Evolutionary conservation across 2,329 filamentous ascomycete species (phyloP).

Genomic region (Phymatotrichopsis omnivora): DNA sequence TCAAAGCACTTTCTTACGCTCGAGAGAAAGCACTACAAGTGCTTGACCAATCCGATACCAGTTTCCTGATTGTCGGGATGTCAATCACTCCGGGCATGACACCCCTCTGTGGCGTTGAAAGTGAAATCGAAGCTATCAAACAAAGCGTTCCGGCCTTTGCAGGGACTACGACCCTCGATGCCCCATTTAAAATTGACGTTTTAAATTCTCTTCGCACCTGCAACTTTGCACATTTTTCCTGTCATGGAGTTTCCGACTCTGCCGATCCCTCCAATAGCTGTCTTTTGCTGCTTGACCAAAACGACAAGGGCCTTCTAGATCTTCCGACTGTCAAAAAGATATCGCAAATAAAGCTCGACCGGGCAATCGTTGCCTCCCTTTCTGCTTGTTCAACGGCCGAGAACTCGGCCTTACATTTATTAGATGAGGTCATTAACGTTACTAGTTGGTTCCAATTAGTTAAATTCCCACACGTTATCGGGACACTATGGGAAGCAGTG

Average conservation of each 20-base stretch:
- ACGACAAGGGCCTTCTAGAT: background rate
- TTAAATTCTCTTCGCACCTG: too few species aligned
- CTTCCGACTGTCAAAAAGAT: constrained; percentile 6
- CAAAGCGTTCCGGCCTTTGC: too few species aligned
- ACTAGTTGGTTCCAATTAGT: constrained; percentile 35
- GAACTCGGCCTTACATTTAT: constrained; percentile 15
- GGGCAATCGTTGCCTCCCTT: constrained; percentile 13
- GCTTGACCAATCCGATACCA: too few species aligned
- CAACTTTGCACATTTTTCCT: constrained; percentile 16
- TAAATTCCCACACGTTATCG: constrained; percentile 35
- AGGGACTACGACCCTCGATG: too few species aligned
- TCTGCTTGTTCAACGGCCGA: constrained; percentile 36
- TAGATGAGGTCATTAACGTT: constrained; percentile 35
- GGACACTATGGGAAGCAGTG: constrained; percentile 33
- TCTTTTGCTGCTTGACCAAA: background rate
- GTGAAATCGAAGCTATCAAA: too few species aligned
- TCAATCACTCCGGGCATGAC: too few species aligned
- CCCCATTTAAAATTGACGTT: too few species aligned
- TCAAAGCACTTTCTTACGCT: constrained; percentile 19
- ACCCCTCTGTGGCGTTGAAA: too few species aligned
- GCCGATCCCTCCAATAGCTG: constrained; percentile 1
- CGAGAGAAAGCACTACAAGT: constrained; percentile 10
- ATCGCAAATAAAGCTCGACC: constrained; percentile 2
- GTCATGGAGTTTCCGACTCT: constrained; percentile 16
- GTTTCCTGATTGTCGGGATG: too few species aligned